Percentiles rank a stretch among this genome's conserved stretches.
Conservation (phyloP, 1,139 yeast genomes). For the Williopsis jadinii region DNA sequence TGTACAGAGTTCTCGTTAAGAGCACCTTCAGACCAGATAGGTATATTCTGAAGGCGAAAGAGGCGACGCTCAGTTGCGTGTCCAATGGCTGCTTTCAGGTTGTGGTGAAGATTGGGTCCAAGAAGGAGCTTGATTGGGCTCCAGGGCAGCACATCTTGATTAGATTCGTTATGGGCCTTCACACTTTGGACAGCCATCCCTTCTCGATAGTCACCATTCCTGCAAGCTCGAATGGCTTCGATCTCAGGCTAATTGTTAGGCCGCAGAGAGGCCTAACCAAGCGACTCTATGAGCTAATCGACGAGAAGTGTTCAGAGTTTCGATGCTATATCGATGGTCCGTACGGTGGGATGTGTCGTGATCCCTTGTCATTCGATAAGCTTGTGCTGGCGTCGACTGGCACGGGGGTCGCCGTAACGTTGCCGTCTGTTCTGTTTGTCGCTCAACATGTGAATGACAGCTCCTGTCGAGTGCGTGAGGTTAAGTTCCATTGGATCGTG, state of each 20-base stretch:
- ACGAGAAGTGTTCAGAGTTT: conserved; percentile 14
- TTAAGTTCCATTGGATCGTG: conserved; percentile 46
- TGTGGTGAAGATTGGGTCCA: conserved; percentile 29
- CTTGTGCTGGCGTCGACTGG: conserved; percentile 41
- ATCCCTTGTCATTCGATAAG: conserved; percentile 42
- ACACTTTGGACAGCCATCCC: conserved; percentile 53
- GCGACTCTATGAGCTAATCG: conserved; percentile 22
- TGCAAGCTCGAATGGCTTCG: conserved; percentile 17
- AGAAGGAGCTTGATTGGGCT: conserved; percentile 35
- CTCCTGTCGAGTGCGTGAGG: conserved; percentile 16
- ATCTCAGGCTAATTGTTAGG: conserved; percentile 40
- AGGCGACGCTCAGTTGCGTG: conserved; percentile 31
- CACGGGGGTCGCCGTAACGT: conserved; percentile 48
- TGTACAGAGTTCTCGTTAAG: conserved; percentile 44
- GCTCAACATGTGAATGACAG: conserved; percentile 3
- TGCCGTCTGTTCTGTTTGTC: conserved; percentile 35
- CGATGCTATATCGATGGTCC: conserved; percentile 53
- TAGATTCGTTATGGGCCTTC: conserved; percentile 35
- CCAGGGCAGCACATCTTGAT: conserved; percentile 60
- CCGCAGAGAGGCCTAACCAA: conserved; percentile 48
- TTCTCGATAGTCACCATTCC: conserved; percentile 46
- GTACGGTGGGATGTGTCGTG: conserved; percentile 53
- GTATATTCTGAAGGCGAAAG: conserved; percentile 40
- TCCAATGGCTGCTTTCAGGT: conserved; percentile 37
- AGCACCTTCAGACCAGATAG: conserved; percentile 40